Percentiles rank a stretch among this genome's conserved stretches.
These are phyloP conservation scores for Saccharomyces eubayanus DNA, from an alignment of 805 yeast species.

Conservation along the genomic window DNA sequence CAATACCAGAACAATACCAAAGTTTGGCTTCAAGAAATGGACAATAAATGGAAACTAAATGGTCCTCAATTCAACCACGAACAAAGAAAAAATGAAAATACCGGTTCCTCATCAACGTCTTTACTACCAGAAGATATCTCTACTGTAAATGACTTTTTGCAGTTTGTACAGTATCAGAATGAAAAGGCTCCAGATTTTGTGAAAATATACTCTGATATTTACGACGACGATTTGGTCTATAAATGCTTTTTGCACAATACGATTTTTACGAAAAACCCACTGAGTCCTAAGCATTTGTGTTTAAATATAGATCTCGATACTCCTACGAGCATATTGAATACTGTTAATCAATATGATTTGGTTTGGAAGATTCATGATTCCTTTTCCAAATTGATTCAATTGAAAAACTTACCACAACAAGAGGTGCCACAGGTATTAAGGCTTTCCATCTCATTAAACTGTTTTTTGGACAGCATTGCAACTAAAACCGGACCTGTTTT, in stretches of 20 bases:
- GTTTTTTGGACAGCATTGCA: conserved; percentile 8
- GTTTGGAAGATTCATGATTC: conserved; percentile 39
- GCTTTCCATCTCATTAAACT: conserved; percentile 13
- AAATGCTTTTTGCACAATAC: conserved; percentile 23
- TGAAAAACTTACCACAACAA: conserved; percentile 28
- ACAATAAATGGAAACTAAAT: conserved; percentile 17
- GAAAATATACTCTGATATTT: conserved; percentile 17
- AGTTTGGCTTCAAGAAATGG: conserved; percentile 25
- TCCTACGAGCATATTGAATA: conserved; percentile 23
- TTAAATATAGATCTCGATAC: conserved; percentile 13
- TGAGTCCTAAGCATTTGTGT: conserved; percentile 13
- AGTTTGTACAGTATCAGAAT: conserved; percentile 18
- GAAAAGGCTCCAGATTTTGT: conserved; percentile 18
- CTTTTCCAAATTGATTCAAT: conserved; percentile 27
- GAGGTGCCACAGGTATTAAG: conserved; percentile 7
- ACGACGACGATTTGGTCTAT: conserved; percentile 24
- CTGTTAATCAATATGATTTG: conserved; percentile 33
- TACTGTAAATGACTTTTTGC: conserved; percentile 18
- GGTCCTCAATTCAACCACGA: not conserved
- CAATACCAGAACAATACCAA: conserved; percentile 19
- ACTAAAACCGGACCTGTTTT: conserved; percentile 8
- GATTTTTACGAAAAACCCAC: conserved; percentile 18
- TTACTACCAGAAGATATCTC: conserved; percentile 16
- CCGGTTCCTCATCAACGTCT: not conserved
- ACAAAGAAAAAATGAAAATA: not conserved